These are phyloP conservation scores for Pestalotiopsis fici DNA, from an alignment of 2,329 filamentous ascomycete genomes.

Conservation along the genomic window DNA sequence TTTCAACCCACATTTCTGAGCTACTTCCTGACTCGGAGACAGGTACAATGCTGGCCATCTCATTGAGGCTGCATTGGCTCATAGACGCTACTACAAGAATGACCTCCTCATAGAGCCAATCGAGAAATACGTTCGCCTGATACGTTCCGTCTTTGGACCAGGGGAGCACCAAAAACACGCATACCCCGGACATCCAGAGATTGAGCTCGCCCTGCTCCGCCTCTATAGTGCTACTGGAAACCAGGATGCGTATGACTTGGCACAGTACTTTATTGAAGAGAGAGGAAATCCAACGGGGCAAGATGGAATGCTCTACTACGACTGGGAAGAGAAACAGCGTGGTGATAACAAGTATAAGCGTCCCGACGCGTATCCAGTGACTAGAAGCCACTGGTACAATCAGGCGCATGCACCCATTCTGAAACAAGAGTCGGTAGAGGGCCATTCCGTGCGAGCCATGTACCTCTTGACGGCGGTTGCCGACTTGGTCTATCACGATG, in stretches of 20 bases:
- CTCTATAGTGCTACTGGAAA: conserved; percentile 36
- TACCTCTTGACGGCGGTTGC: conserved; percentile 61
- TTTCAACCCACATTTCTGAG: neutral
- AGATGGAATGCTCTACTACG: conserved; percentile 53
- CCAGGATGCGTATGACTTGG: conserved; percentile 43
- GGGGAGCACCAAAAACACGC: conserved; percentile 50
- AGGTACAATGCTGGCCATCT: conserved; percentile 64
- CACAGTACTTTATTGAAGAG: conserved; percentile 58
- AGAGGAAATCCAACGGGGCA: conserved; percentile 53
- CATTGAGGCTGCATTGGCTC: conserved; percentile 61
- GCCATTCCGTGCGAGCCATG: conserved; percentile 61
- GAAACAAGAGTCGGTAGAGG: conserved; percentile 55
- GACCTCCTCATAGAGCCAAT: conserved; percentile 52
- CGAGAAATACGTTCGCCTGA: conserved; percentile 53
- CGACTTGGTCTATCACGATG: conserved; percentile 48
- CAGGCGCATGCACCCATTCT: conserved; percentile 58
- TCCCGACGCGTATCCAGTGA: conserved; percentile 47
- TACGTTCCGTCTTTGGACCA: conserved; percentile 53
- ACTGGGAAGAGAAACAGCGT: conserved; percentile 51
- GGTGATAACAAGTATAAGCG: conserved; percentile 49
- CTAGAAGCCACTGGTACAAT: conserved; percentile 47
- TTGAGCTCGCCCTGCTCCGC: conserved; percentile 49
- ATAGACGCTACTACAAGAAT: conserved; percentile 53
- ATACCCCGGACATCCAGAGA: conserved; percentile 60
- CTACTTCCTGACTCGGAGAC: neutral